These are phyloP conservation scores for Inonotus obliquus DNA, from an alignment of 1,284 basidiomycete species.

Conservation along the genomic window DNA sequence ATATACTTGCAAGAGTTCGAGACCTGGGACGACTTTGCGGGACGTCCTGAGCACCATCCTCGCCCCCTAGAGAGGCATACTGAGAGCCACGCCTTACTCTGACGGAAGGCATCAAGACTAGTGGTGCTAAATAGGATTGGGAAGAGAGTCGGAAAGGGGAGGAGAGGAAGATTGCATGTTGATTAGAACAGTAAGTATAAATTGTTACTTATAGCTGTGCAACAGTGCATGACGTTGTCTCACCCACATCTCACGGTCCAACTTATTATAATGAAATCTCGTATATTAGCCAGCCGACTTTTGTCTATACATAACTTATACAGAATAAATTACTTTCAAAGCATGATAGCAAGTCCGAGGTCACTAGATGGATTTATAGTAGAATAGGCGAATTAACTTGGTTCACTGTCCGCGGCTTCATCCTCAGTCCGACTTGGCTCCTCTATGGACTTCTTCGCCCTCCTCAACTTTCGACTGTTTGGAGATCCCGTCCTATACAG, in stretches of 20 bases:
- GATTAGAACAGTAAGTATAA: neutral
- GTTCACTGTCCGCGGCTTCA: neutral
- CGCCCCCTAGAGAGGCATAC: slow-evolving; percentile 35
- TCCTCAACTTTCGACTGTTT: neutral
- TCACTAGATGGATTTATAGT: neutral
- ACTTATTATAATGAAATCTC: too few relatives aligned
- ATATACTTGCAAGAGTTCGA: slow-evolving; percentile 23
- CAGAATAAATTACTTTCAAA: slow-evolving; percentile 1
- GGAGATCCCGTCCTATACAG: neutral
- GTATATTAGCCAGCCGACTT: neutral
- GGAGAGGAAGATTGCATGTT: slow-evolving; percentile 5
- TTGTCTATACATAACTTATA: neutral
- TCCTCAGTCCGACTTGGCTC: neutral
- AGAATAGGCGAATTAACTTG: neutral
- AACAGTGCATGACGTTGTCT: neutral
- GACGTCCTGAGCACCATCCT: slow-evolving; percentile 25
- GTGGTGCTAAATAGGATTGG: too few relatives aligned
- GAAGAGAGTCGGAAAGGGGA: slow-evolving; percentile 3
- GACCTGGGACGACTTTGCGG: slow-evolving; percentile 20
- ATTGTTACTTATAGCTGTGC: neutral
- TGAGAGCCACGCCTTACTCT: slow-evolving; percentile 41
- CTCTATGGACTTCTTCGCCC: neutral
- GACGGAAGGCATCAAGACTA: slow-evolving; percentile 49
- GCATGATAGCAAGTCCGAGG: neutral
- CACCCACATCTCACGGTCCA: too few relatives aligned